phyloP scores from a whole-genome alignment of 352 stramenopile genomes.

The Peronospora destructor region DNA sequence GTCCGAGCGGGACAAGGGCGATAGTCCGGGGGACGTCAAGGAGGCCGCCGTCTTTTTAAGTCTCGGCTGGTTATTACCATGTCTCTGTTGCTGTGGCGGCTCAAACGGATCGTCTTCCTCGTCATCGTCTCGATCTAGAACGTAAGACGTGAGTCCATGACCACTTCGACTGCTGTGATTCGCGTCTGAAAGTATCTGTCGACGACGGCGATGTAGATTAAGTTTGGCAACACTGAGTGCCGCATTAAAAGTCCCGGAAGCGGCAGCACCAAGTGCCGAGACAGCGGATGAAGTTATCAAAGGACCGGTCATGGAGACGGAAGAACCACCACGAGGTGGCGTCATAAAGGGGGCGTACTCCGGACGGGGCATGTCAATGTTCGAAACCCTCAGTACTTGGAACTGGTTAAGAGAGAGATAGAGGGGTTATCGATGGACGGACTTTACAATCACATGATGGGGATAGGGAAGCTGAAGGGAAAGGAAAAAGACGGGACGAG shows the following conservation, averaged over 20 bases:
- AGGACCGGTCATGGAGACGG: constrained; percentile 11
- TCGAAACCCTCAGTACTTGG: constrained; percentile 5
- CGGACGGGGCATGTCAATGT: constrained; percentile 28
- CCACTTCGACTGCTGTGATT: constrained; percentile 3
- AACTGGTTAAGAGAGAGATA: constrained; percentile 17
- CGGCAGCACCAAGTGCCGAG: constrained; percentile 24
- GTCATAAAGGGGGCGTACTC: constrained; percentile 38
- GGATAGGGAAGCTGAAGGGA: background rate
- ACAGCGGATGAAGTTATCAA: constrained; percentile 20
- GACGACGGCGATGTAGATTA: constrained; percentile 26
- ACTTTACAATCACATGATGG: background rate
- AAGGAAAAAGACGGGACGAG: too few species aligned
- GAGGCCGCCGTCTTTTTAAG: constrained; percentile 14
- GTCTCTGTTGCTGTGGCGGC: constrained; percentile 12
- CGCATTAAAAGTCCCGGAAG: constrained; percentile 25
- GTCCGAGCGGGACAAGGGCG: constrained; percentile 11
- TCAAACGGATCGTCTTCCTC: constrained; percentile 25
- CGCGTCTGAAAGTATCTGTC: constrained; percentile 21
- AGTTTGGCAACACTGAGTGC: constrained; percentile 30
- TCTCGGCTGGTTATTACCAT: constrained; percentile 7
- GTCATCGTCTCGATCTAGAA: constrained; percentile 21
- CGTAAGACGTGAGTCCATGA: constrained; percentile 3
- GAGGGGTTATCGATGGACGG: background rate
- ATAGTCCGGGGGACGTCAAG: constrained; percentile 10
- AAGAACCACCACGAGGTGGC: constrained; percentile 21